Evolutionary conservation across 2,329 filamentous ascomycete species (phyloP).

Genomic region (Didymella arachidicola): DNA sequence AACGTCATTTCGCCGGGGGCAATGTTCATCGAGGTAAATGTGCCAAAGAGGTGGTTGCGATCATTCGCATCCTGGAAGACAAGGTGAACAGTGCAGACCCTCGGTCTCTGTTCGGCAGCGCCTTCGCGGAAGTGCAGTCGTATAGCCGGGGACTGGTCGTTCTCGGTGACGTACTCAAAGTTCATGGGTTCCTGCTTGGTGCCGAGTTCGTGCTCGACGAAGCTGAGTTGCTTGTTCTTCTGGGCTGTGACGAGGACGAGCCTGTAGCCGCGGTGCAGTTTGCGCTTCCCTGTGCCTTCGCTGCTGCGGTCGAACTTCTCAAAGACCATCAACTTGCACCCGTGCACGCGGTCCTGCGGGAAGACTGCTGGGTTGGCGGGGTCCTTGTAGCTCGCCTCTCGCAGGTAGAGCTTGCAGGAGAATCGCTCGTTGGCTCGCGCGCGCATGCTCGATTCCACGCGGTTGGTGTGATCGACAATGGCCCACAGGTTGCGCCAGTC

Average conservation of each 20-base stretch:
- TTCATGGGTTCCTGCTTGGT: slow-evolving; percentile 71
- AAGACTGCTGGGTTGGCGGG: slow-evolving; percentile 74
- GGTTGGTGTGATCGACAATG: slow-evolving; percentile 84
- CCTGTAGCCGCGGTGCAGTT: slow-evolving; percentile 79
- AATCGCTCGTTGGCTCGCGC: slow-evolving; percentile 73
- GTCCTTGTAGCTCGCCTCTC: slow-evolving; percentile 83
- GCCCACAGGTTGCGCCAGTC: slow-evolving; percentile 82
- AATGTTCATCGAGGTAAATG: slow-evolving; percentile 76
- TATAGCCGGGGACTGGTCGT: slow-evolving; percentile 73
- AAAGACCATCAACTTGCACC: slow-evolving; percentile 78
- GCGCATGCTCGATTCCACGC: slow-evolving; percentile 75
- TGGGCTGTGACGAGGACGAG: slow-evolving; percentile 80
- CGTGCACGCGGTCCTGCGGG: slow-evolving; percentile 74
- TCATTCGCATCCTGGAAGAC: slow-evolving; percentile 79
- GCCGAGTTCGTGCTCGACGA: slow-evolving; percentile 73
- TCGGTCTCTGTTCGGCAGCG: slow-evolving; percentile 55
- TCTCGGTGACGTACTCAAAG: slow-evolving; percentile 69
- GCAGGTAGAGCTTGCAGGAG: slow-evolving; percentile 73
- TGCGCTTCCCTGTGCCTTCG: slow-evolving; percentile 75
- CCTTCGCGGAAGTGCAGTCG: slow-evolving; percentile 73
- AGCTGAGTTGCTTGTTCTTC: slow-evolving; percentile 78
- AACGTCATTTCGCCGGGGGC: slow-evolving; percentile 73
- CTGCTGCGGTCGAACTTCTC: slow-evolving; percentile 73
- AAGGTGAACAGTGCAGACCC: slow-evolving; percentile 72
- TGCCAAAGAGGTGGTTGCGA: slow-evolving; percentile 73